These are phyloP conservation scores for Acaromyces ingoldii DNA, from an alignment of 1,284 basidiomycete species.

Conservation along the genomic window DNA sequence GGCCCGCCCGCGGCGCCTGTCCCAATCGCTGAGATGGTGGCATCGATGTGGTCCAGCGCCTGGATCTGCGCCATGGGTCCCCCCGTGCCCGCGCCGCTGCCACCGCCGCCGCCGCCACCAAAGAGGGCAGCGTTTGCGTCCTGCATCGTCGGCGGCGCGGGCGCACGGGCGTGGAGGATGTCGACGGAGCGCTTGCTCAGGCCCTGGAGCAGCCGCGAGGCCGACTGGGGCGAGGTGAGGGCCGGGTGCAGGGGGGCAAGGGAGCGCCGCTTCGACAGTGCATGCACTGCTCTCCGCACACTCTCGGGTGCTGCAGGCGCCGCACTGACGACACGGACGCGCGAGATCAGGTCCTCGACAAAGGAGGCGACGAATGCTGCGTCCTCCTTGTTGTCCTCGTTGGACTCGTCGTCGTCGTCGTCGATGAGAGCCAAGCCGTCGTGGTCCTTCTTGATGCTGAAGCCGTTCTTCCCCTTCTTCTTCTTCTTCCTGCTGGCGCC, in stretches of 20 bases:
- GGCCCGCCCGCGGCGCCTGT: neutral
- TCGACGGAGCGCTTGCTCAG: constrained; percentile 2
- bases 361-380: neutral
- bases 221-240: too few species aligned
- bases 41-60: neutral
- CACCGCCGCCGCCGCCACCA: neutral
- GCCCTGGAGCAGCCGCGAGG: too few species aligned
- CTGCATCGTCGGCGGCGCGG: neutral
- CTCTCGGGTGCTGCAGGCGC: neutral
- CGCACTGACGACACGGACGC: neutral
- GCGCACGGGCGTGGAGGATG: neutral
- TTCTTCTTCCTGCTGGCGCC: neutral
- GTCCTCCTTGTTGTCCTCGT: neutral
- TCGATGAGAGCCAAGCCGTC: too few species aligned
- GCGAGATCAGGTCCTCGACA: neutral
- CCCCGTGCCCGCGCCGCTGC: neutral
- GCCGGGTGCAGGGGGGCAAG: neutral
- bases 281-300: neutral
- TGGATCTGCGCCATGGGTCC: neutral
- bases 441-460: too few species aligned
- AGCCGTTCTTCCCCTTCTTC: neutral
- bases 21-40: constrained; percentile 2
- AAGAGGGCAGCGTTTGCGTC: neutral
- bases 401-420: too few species aligned
- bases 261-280: neutral